Percentiles rank a stretch among this genome's conserved stretches.
phyloP scores from a whole-genome alignment of 2,329 filamentous ascomycete species.

The Aspergillus costaricaensis region DNA sequence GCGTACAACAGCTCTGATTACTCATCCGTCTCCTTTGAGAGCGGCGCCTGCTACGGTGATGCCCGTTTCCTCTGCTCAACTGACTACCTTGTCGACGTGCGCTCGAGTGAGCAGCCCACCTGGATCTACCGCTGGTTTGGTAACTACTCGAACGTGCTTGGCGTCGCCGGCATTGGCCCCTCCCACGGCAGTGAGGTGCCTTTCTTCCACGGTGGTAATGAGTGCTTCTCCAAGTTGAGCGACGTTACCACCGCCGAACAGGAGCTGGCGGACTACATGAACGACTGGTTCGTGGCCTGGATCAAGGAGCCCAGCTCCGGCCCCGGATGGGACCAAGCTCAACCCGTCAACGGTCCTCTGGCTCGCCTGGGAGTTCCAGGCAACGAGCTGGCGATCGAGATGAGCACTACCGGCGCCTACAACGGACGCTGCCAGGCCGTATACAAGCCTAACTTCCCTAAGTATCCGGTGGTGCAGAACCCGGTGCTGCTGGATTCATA shows the following conservation, averaged over 20 bases:
- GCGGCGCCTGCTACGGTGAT: conserved; percentile 26
- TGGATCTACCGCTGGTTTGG: conserved; percentile 30
- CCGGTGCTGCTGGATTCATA: conserved; percentile 15
- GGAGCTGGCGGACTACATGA: conserved; percentile 23
- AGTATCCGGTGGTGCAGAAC: conserved; percentile 24
- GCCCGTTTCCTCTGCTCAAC: conserved; percentile 27
- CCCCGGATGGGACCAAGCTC: conserved; percentile 21
- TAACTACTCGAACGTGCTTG: conserved; percentile 23
- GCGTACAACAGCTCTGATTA: conserved; percentile 22
- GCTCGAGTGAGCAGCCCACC: conserved; percentile 21
- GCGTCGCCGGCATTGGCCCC: conserved; percentile 17
- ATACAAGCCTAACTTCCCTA: conserved; percentile 21
- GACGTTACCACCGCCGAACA: conserved; percentile 21
- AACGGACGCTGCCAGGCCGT: conserved; percentile 25
- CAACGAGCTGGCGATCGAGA: conserved; percentile 20
- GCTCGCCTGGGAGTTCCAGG: conserved; percentile 23
- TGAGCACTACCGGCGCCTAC: conserved; percentile 20
- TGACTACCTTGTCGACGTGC: conserved; percentile 23
- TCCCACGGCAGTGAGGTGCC: conserved; percentile 27
- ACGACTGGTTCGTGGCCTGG: conserved; percentile 26
- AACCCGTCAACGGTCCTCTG: conserved; percentile 20
- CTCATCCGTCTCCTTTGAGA: conserved; percentile 22
- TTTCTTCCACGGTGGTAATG: conserved; percentile 28
- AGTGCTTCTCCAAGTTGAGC: conserved; percentile 21
- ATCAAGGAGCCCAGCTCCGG: conserved; percentile 23